Evolutionary conservation across 306 rosid species (phyloP).

Genomic region (Pterocarpus macrocarpus): DNA sequence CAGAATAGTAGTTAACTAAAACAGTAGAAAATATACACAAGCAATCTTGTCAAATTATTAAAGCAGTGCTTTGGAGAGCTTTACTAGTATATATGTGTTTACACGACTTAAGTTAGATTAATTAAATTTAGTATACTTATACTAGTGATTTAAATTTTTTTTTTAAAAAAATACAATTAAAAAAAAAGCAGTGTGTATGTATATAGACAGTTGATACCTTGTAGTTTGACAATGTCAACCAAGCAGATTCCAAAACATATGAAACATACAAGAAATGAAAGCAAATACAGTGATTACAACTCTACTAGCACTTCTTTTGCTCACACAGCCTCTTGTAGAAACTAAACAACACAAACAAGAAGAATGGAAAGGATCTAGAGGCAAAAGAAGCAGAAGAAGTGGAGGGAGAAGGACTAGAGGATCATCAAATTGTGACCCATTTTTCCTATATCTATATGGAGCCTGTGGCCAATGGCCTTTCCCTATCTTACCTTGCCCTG

Average conservation of each 20-base stretch:
- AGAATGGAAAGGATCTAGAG: constrained; percentile 33
- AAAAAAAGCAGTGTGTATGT: background rate
- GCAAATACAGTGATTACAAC: constrained; percentile 42
- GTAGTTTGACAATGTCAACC: constrained; percentile 11
- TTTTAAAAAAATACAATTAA: no score
- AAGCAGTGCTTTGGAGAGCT: no score
- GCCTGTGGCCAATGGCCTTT: constrained; percentile 87
- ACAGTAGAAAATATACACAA: background rate
- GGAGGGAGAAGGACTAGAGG: constrained; percentile 43
- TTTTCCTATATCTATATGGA: constrained; percentile 67
- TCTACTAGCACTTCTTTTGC: constrained; percentile 56
- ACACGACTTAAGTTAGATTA: no score
- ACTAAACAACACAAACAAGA: constrained; percentile 47
- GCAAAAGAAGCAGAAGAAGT: constrained; percentile 19
- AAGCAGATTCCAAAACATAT: background rate
- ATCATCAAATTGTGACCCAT: constrained; percentile 69
- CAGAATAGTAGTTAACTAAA: background rate
- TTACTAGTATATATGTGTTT: no score
- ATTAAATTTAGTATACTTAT: no score
- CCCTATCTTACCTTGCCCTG: constrained; percentile 63
- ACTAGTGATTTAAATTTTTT: no score
- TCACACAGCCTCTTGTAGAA: constrained; percentile 53
- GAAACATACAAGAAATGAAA: constrained; percentile 61
- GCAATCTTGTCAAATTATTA: no score
- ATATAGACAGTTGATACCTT: constrained; percentile 4